phyloP scores from a whole-genome alignment of 805 yeast genomes.

The Zygosaccharomyces pseudorouxii region DNA sequence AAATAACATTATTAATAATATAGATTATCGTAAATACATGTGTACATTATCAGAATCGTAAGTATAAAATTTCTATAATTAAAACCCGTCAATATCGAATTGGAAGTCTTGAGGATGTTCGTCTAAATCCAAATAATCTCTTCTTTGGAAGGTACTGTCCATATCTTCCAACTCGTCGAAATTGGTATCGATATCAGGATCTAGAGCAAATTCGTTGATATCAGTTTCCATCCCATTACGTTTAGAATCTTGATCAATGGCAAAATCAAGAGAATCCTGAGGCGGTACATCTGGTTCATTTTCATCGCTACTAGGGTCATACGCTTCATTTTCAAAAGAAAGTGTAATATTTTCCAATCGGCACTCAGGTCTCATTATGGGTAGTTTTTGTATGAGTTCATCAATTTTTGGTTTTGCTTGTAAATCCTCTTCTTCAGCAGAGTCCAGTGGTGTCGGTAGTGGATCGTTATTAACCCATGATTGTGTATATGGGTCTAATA shows the following conservation, averaged over 20 bases:
- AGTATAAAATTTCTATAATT: conserved; percentile 5
- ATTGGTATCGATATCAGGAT: conserved; percentile 19
- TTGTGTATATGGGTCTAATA: conserved; percentile 10
- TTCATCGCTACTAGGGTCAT: conserved; percentile 11
- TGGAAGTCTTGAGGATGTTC: conserved; percentile 11
- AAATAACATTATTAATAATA: conserved; percentile 1
- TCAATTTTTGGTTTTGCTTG: conserved; percentile 4
- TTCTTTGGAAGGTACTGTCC: conserved; percentile 34
- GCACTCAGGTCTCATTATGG: conserved; percentile 34
- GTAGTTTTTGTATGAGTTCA: conserved; percentile 39
- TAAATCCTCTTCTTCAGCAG: conserved; percentile 6
- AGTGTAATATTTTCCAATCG: conserved; percentile 29
- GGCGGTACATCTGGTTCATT: conserved; percentile 6
- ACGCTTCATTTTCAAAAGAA: conserved; percentile 27
- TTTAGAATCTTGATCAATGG: conserved; percentile 6
- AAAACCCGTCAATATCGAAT: conserved; percentile 14
- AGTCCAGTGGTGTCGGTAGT: conserved; percentile 12
- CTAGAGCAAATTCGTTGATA: conserved; percentile 9
- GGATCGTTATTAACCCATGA: conserved; percentile 10
- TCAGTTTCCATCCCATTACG: conserved; percentile 4
- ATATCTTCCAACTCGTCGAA: conserved; percentile 32
- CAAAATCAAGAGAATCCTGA: conserved; percentile 7
- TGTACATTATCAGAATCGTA: conserved; percentile 14
- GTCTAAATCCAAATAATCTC: conserved; percentile 31
- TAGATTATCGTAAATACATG: conserved; percentile 1